Base-by-base conservation (phyloP, 176 grass and related monocot species). In the Luzula sylvatica region DNA sequence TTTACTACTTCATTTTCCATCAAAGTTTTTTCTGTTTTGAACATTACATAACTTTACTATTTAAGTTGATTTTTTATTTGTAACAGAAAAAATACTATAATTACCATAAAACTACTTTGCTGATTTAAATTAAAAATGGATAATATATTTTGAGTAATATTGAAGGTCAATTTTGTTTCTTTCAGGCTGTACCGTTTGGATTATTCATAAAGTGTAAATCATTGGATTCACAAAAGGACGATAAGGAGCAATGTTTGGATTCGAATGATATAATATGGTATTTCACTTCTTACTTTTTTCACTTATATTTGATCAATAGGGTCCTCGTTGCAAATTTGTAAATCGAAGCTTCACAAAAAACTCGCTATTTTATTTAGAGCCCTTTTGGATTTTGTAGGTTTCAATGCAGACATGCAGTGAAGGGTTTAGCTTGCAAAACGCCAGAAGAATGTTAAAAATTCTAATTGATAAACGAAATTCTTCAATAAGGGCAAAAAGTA, bases 351-450 rank as follows among this genome's bases (percentile, higher is more conserved):
- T 48, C 8, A 27, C 50, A 20, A 35, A 28, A 45, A 45, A 4
- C 8, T n/a, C n/a, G 20, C 24, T 26, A 62, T 17, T 72, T 12
- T 26, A 38, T 20, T 22, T 27, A 28, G 52, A 23, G 53, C 12
- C 11, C 5, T 42, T 23, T 55, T 38, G 7, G 24, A 27, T 70
- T 45, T 65, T 73, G 6, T 70, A 94, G 89, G 89, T 95, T 88
- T 50, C 89, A 95, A 51, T 84, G 83, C 70, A 88, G 78, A 47
- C 89, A 95, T 65, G 72, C 71, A 26, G 47, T 95, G 49, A 88
- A 76, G 66, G 89, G 89, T 15, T 67, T 95, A 66, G 56, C 83
- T 75, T 75, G 76, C 46, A 88, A 88, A 62, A 65, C 52, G 17
- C 72, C 76, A 75, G 25, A 72, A 46, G 75, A 87, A 42, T 82